Evolutionary conservation across 2,329 filamentous ascomycete genomes (phyloP), one percentile per base, ranked within the genome.

Genomic region (Lasiodiplodia hormozganensis): DNA sequence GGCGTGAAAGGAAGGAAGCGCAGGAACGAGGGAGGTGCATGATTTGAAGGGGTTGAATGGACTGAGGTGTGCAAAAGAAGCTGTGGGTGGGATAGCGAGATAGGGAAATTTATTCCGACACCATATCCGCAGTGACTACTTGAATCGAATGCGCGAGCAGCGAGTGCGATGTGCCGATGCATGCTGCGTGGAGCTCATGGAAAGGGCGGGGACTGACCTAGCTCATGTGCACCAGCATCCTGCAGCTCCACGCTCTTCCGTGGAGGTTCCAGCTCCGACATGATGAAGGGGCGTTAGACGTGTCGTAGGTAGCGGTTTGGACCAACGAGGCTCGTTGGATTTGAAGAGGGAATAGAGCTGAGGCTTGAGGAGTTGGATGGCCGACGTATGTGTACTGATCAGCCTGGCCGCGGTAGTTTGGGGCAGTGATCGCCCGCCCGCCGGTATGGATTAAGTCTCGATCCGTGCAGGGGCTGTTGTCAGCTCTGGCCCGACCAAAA

Each of bases 201-300:
- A 52, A 62, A 38, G 36, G 69, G 72, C n/a, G 31, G 21, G 21
- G 38, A 71, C 80, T 73, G 80, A 88, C 86, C 81, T 70, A 85
- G 80, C 71, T 87, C 85, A 75, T 84, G 84, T 72, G 86, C 86
- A 73, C 86, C 86, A 34, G 85, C 76, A 72, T 88, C 86, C 74
- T 87, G 81, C 56, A 86, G 76, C 78, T 87, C 85, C 31, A 83
- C 81, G 72, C 85, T 86, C 77, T 85, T 86, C 71, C 81, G 80
- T 64, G 86, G 86, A 70, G 85, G 85, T 73, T 85, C 80, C 71
- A 88, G 80, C 70, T 80, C 77, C 64, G 74, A 68, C 80, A 82
- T 82, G 75, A 73, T 75, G 31, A n/a, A 25, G 2, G 47, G 16
- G 12, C 12, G 18, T 65, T 31, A 34, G 5, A 53, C 10, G 51